Percentiles rank a stretch among this genome's conserved stretches.
Evolutionary conservation across 768 basidiomycete genomes (phyloP).

Genomic region (Pisolithus tinctorius): DNA sequence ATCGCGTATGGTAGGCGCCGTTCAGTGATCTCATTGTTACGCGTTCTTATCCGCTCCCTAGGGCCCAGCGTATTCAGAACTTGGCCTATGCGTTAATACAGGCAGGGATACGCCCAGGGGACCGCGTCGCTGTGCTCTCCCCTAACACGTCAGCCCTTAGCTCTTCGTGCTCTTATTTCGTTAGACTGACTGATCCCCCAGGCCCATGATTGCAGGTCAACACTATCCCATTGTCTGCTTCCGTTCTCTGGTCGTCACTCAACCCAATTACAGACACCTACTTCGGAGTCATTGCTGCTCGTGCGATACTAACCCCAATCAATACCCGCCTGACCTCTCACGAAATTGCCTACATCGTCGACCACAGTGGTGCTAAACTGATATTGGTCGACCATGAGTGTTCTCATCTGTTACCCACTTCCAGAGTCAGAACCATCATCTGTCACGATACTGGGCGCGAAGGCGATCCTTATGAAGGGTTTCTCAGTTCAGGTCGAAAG

Average conservation of each 20-base stretch:
- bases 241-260: not conserved
- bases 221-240: not conserved
- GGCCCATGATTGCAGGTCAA: constrained; percentile 65
- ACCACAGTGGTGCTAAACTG: constrained; percentile 68
- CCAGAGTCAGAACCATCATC: constrained; percentile 49
- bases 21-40: not conserved
- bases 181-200: constrained; percentile 14
- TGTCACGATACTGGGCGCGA: constrained; percentile 61
- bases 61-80: constrained; percentile 83
- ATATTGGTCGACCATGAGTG: constrained; percentile 76
- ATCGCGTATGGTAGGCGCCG: constrained; percentile 52
- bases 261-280: constrained; percentile 53
- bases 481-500: constrained; percentile 55
- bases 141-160: constrained; percentile 66
- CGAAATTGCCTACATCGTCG: constrained; percentile 78
- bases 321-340: constrained; percentile 75
- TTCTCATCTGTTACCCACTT: constrained; percentile 43
- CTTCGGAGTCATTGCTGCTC: constrained; percentile 70
- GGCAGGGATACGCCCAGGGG: constrained; percentile 68
- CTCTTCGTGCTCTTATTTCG: too few relatives aligned
- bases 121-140: constrained; percentile 75
- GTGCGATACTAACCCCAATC: constrained; percentile 65
- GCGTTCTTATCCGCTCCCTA: constrained; percentile 19
- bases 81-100: constrained; percentile 76
- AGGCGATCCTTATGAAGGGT: constrained; percentile 77